phyloP scores from a whole-genome alignment of 2,329 filamentous ascomycete genomes.

The Fusarium caatingaense region DNA sequence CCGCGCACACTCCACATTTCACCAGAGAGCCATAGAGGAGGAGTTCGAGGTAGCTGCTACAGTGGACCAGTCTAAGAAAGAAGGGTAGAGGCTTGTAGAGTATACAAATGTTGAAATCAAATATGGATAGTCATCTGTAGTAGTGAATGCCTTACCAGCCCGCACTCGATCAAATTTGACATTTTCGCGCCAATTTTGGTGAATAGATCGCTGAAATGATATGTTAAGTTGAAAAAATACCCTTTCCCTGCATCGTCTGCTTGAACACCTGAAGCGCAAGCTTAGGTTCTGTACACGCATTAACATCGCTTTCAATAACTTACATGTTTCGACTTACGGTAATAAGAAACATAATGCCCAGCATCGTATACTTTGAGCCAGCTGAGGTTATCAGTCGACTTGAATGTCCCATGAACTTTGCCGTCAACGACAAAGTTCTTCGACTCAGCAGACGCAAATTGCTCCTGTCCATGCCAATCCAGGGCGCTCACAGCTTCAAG shows the following conservation, averaged over 20 bases:
- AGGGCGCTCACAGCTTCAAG: conserved; percentile 51
- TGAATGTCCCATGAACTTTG: conserved; percentile 60
- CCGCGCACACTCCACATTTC: background rate
- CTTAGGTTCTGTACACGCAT: too few relatives aligned
- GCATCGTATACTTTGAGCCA: conserved; percentile 69
- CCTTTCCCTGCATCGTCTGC: too few relatives aligned
- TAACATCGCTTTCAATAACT: too few relatives aligned
- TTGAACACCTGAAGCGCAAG: too few relatives aligned
- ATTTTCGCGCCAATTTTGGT: too few relatives aligned
- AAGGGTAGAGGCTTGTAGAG: background rate
- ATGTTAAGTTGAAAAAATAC: too few relatives aligned
- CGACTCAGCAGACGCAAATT: conserved; percentile 51
- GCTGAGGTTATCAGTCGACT: conserved; percentile 64
- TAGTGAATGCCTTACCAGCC: too few relatives aligned
- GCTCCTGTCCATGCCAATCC: conserved; percentile 56
- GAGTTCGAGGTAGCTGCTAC: background rate
- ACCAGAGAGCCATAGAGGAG: background rate
- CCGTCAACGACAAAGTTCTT: conserved; percentile 63
- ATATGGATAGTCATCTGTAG: too few relatives aligned
- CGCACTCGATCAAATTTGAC: too few relatives aligned
- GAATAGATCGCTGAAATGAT: too few relatives aligned
- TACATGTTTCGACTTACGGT: too few relatives aligned
- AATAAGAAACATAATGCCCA: conserved; percentile 54
- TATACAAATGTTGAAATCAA: too few relatives aligned
- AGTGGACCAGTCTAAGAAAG: background rate